A percentile compares a stretch with the other conserved stretches of the same genome.
These are phyloP conservation scores for Penicillium brasilianum DNA, from an alignment of 2,329 filamentous ascomycete genomes.

Conservation along the genomic window DNA sequence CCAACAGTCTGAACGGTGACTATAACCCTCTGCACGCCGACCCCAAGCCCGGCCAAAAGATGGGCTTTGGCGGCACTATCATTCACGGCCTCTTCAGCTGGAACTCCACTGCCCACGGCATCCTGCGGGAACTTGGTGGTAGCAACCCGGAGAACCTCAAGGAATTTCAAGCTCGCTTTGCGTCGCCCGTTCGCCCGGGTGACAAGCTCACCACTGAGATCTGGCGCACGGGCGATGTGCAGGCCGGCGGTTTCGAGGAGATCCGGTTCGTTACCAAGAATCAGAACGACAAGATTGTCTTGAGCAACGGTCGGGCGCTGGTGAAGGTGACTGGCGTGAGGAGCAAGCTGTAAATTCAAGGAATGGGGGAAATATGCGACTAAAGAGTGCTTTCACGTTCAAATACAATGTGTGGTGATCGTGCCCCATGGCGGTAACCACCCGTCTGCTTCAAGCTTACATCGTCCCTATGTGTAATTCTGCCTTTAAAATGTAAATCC, in stretches of 20 bases:
- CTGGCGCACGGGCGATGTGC: constrained; percentile 72
- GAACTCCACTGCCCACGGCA: constrained; percentile 76
- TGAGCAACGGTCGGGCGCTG: constrained; percentile 84
- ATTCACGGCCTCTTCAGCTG: constrained; percentile 89
- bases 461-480: no score
- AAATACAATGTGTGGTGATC: background rate
- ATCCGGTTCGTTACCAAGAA: constrained; percentile 79
- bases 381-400: background rate
- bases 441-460: background rate
- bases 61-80: constrained; percentile 89
- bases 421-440: background rate
- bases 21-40: constrained; percentile 93
- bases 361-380: background rate
- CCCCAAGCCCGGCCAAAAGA: constrained; percentile 81
- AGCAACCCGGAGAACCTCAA: constrained; percentile 80
- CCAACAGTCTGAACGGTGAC: constrained; percentile 77
- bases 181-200: constrained; percentile 79
- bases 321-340: constrained; percentile 68
- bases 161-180: constrained; percentile 89
- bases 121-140: constrained; percentile 74
- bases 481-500: no score
- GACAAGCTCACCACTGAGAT: constrained; percentile 81
- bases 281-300: constrained; percentile 78
- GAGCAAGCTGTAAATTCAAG: constrained; percentile 64
- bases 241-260: constrained; percentile 72